Base-by-base conservation (phyloP, 164 flowering plant species). In the Dillenia turbinata region DNA sequence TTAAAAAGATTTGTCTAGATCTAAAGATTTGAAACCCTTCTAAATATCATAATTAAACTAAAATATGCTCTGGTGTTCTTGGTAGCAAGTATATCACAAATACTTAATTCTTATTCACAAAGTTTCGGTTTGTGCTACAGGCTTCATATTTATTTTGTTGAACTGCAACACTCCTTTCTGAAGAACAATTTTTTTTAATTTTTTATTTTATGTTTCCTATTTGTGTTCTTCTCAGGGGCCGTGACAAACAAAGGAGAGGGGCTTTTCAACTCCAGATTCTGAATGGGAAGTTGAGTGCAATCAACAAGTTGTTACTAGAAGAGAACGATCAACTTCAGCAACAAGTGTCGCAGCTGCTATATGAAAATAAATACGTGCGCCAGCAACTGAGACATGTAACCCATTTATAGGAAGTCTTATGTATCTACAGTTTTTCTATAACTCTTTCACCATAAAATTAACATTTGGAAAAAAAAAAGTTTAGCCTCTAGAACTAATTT, bases 261-360 rank as follows among this genome's bases (percentile, higher is more conserved):
- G 66, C 87, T 4, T 82, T 85, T 0, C 79, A 85, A 14, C 78
- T 85, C 10, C 89, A 85, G 63, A 73, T 81, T 40, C 87, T 85
- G 61, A 85, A 85, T 50, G 72, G 87, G 75, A 85, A 85, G 69
- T 66, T 82, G 53, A 67, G 77, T 0, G 89, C 89, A 0, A 82
- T 85, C 85, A 82, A 85, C 44, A 82, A 82, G 77, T 75, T 85
- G 57, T 66, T 82, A 63, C 82, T 82, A 87, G 89, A 85, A 76
- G 89, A 85, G 69, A 85, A 85, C 62, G 89, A 85, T 63, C 58
- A 87, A 65, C 59, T 85, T 77, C 89, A 85, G 71, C 82, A 85
- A 73, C 89, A 84, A 59, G 89, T 84, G 56, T 83, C 86, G 0
- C 86, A 84, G 57, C 73, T 84, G 63, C 87, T 85, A 59, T 81